Evolutionary conservation across 1,284 basidiomycete genomes (phyloP).

Genomic region (Irpex sp.): DNA sequence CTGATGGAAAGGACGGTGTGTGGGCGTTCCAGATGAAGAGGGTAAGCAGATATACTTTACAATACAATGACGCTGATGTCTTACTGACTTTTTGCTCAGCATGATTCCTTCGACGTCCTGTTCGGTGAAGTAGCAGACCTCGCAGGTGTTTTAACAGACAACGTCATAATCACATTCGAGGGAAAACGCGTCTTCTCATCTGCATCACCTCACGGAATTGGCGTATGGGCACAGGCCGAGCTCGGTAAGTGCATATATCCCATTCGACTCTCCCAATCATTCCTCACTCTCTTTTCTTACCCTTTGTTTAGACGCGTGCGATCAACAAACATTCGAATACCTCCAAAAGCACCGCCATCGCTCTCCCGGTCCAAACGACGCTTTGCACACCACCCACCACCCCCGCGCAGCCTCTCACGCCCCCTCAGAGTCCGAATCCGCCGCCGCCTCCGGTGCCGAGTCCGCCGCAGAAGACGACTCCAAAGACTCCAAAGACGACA

Average conservation of each 20-base stretch:
- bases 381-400: conserved; percentile 3
- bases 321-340: conserved; percentile 57
- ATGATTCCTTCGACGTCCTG: conserved; percentile 55
- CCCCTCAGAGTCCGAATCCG: neutral
- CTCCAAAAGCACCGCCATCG: conserved; percentile 40
- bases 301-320: conserved; percentile 52
- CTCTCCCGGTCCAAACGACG: conserved; percentile 18
- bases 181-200: conserved; percentile 62
- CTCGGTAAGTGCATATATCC: conserved; percentile 43
- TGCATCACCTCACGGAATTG: conserved; percentile 60
- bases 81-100: conserved; percentile 33
- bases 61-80: neutral
- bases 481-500: conserved; percentile 31
- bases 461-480: conserved; percentile 22
- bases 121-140: conserved; percentile 64
- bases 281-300: neutral
- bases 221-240: conserved; percentile 62
- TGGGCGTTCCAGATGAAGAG: conserved; percentile 56
- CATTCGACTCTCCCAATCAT: neutral
- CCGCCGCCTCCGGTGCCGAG: conserved; percentile 20
- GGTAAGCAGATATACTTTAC: conserved; percentile 35
- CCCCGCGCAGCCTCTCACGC: too few relatives aligned
- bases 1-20: conserved; percentile 31
- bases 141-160: conserved; percentile 42
- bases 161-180: conserved; percentile 55